phyloP scores from a whole-genome alignment of 176 grass and related monocot genomes.

The Bonia amplexicaulis region DNA sequence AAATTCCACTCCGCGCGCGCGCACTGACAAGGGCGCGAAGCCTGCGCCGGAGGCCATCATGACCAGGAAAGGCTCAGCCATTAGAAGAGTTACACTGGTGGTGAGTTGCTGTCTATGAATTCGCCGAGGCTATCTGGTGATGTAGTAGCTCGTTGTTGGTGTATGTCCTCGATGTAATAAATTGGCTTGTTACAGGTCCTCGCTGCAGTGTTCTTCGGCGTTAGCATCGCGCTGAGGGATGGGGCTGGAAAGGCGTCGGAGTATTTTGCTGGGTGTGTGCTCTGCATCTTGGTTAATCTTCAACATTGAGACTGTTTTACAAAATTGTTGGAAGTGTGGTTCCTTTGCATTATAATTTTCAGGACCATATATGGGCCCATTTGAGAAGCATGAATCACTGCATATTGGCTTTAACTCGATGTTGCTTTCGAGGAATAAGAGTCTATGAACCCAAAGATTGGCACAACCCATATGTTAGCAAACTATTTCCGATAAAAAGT shows the following conservation, averaged over 20 bases:
- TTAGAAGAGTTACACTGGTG: conserved; percentile 52
- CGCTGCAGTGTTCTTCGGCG: conserved; percentile 66
- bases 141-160: not conserved
- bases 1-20: not conserved
- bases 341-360: not conserved
- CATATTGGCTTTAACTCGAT: not conserved
- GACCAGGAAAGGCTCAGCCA: conserved; percentile 5
- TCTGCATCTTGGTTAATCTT: conserved; percentile 19
- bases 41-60: not conserved
- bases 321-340: not conserved
- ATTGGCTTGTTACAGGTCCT: conserved; percentile 48
- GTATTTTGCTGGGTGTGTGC: conserved; percentile 88
- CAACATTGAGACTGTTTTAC: conserved; percentile 1
- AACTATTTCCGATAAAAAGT: not conserved
- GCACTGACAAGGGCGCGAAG: not conserved
- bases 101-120: conserved; percentile 14
- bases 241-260: conserved; percentile 76
- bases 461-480: not conserved
- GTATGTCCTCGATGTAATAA: not conserved
- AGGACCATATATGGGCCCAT: not conserved
- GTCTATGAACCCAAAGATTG: not conserved
- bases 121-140: not conserved
- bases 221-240: conserved; percentile 67
- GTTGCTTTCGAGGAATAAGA: not conserved
- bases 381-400: not conserved